Evolutionary conservation across 192 early-diverging fungal genomes (phyloP).

Genomic region (Dissophora ornata): DNA sequence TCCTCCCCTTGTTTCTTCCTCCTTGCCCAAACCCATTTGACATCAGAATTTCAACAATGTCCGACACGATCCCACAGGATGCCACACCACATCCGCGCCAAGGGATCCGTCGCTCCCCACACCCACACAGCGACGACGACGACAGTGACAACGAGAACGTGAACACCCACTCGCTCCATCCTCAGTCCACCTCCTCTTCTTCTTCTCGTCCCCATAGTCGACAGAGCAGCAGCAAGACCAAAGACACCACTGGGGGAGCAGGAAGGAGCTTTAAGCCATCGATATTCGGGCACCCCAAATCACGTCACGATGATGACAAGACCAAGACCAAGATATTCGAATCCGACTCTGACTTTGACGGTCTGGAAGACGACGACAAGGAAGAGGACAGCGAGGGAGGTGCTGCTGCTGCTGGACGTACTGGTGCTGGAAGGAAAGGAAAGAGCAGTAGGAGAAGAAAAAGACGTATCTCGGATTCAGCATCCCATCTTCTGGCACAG

Average conservation of each 20-base stretch:
- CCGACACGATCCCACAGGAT: conserved; percentile 31
- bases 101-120: conserved; percentile 10
- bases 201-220: conserved; percentile 27
- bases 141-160: conserved; percentile 4
- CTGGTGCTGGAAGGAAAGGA: background rate
- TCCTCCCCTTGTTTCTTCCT: too few species aligned
- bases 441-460: conserved; percentile 1
- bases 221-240: background rate
- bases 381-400: conserved; percentile 4
- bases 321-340: background rate
- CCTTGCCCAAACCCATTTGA: too few species aligned
- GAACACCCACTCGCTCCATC: too few species aligned
- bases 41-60: conserved; percentile 19
- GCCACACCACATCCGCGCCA: conserved; percentile 43
- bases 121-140: conserved; percentile 2
- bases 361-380: background rate
- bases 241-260: background rate
- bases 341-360: conserved; percentile 15
- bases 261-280: background rate
- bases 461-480: conserved; percentile 34
- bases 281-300: conserved; percentile 4
- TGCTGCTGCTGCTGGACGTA: background rate
- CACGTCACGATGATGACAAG: background rate
- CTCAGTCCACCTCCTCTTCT: background rate
- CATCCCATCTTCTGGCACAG: conserved; percentile 39